A percentile compares a stretch with the other conserved stretches of the same genome.
Conservation (phyloP, 148 eudicot genomes). For the Fallopia convolvulus region DNA sequence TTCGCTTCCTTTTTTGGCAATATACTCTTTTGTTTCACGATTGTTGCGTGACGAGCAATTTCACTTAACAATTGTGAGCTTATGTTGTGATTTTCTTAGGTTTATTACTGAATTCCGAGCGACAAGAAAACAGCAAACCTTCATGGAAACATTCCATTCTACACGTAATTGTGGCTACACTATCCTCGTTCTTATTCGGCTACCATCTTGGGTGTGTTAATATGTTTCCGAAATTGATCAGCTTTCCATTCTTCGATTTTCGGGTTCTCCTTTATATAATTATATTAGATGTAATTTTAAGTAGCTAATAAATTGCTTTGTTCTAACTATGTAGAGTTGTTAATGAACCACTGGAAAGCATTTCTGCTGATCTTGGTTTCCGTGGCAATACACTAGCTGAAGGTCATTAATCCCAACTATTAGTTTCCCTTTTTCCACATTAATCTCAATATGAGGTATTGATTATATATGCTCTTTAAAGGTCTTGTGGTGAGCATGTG, state of each 20-base stretch:
- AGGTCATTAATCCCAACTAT: slow-evolving; percentile 33
- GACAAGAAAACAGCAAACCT: slow-evolving; percentile 46
- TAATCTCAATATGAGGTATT: slow-evolving; percentile 10
- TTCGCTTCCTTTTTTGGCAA: neutral
- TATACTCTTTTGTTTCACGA: neutral
- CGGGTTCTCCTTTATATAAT: neutral
- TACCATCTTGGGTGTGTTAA: slow-evolving; percentile 87
- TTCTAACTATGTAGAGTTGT: slow-evolving; percentile 57
- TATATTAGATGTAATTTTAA: neutral
- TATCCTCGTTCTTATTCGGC: slow-evolving; percentile 81
- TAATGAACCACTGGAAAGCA: slow-evolving; percentile 93
- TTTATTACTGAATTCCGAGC: slow-evolving; percentile 34
- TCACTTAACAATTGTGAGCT: slow-evolving; percentile 9
- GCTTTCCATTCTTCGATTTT: neutral
- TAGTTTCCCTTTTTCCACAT: neutral
- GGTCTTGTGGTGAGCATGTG: slow-evolving; percentile 91
- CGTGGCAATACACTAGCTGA: slow-evolving; percentile 79
- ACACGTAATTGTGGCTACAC: slow-evolving; percentile 80
- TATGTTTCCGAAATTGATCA: slow-evolving; percentile 5
- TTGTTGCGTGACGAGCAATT: neutral
- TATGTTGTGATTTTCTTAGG: slow-evolving; percentile 31
- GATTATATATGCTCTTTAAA: slow-evolving; percentile 21
- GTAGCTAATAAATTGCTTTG: neutral
- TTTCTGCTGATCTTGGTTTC: slow-evolving; percentile 79
- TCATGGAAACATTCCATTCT: slow-evolving; percentile 82